These are phyloP conservation scores for Ulota crispa DNA, from an alignment of 225 moss, liverwort and hornwort species.

Conservation along the genomic window DNA sequence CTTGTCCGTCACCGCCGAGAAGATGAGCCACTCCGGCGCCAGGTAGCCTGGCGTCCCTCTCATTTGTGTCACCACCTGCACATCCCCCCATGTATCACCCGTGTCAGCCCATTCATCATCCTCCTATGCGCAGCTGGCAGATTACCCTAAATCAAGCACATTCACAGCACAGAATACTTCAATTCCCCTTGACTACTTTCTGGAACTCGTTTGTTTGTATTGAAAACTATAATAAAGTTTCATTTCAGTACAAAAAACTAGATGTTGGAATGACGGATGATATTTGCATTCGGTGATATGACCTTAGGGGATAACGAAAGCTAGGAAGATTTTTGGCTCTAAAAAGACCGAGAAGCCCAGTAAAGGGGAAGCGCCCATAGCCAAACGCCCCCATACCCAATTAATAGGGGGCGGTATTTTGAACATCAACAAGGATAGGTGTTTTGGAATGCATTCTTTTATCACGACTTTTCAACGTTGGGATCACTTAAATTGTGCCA, in stretches of 20 bases:
- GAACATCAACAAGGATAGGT: too few relatives aligned
- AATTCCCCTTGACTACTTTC: neutral
- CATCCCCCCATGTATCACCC: neutral
- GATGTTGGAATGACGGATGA: neutral
- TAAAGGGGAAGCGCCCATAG: neutral
- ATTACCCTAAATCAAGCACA: neutral
- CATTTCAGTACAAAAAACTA: neutral
- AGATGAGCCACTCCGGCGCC: slow-evolving; percentile 68
- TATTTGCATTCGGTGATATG: neutral
- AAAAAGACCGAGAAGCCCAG: neutral
- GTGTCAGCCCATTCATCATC: too few relatives aligned
- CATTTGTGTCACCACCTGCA: slow-evolving; percentile 68
- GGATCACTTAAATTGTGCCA: too few relatives aligned
- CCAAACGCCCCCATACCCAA: too few relatives aligned
- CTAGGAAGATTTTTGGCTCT: neutral
- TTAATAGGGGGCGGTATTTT: too few relatives aligned
- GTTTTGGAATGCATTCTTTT: too few relatives aligned
- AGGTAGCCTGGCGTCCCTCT: slow-evolving; percentile 73
- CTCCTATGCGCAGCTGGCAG: neutral
- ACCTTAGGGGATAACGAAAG: neutral
- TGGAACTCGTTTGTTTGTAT: neutral
- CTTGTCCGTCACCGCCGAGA: slow-evolving; percentile 66
- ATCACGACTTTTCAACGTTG: too few relatives aligned
- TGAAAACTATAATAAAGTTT: neutral
- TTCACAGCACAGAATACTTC: neutral